A percentile compares a stretch with the other conserved stretches of the same genome.
Conservation (phyloP, 352 stramenopile species). For the Phytophthora pseudosyringae region DNA sequence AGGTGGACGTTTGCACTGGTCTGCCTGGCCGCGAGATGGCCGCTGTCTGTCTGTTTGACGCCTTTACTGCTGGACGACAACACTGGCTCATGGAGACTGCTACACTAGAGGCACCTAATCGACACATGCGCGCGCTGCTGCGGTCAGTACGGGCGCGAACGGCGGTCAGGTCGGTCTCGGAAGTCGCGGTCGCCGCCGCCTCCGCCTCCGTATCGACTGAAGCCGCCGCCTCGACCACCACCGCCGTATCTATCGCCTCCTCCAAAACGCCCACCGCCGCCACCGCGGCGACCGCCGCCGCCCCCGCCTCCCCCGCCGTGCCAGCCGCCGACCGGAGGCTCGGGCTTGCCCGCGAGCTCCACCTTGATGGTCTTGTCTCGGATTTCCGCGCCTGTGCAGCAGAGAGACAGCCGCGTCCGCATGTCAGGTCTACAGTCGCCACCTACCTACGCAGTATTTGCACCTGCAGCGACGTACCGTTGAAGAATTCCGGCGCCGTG, state of each 20-base stretch:
- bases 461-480: slow-evolving; percentile 51
- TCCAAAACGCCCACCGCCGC: slow-evolving; percentile 47
- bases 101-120: slow-evolving; percentile 30
- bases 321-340: slow-evolving; percentile 81
- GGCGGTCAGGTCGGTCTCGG: slow-evolving; percentile 53
- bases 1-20: slow-evolving; percentile 6
- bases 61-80: slow-evolving; percentile 10
- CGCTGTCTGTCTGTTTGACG: slow-evolving; percentile 1
- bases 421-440: slow-evolving; percentile 6
- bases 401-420: neutral
- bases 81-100: slow-evolving; percentile 4
- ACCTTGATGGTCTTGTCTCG: slow-evolving; percentile 88
- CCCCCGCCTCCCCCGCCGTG: slow-evolving; percentile 53
- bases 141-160: slow-evolving; percentile 69
- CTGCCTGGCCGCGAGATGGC: neutral
- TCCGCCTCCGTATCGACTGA: slow-evolving; percentile 40
- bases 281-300: slow-evolving; percentile 44
- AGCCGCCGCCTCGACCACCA: slow-evolving; percentile 38
- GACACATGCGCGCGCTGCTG: slow-evolving; percentile 6
- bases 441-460: slow-evolving; percentile 2
- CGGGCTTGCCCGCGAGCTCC: slow-evolving; percentile 81
- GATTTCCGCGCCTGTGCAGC: slow-evolving; percentile 62
- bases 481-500: slow-evolving; percentile 84
- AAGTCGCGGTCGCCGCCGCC: slow-evolving; percentile 45
- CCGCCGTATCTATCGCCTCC: slow-evolving; percentile 51